Percentiles rank a stretch among this genome's conserved stretches.
These are phyloP conservation scores for Graphilbum sp. DNA, from an alignment of 2,329 filamentous ascomycete species.

Conservation along the genomic window DNA sequence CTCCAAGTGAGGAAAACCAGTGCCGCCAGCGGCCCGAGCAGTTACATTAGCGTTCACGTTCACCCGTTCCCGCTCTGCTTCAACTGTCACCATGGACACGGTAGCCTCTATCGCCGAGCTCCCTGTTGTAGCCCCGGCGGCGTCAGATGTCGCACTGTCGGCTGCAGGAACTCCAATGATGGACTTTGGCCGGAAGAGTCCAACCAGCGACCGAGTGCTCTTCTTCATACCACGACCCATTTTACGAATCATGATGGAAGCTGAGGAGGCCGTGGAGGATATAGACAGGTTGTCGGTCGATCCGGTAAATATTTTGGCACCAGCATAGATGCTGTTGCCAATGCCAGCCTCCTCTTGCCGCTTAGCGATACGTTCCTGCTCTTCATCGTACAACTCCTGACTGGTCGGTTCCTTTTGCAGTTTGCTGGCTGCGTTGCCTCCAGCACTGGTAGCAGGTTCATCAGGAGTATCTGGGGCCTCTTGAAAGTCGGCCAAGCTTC, in stretches of 20 bases:
- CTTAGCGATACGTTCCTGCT: conserved; percentile 80
- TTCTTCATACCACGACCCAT: conserved; percentile 99
- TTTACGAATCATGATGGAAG: conserved; percentile 89
- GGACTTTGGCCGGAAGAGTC: conserved; percentile 89
- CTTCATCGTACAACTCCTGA: conserved; percentile 59
- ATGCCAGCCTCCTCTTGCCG: conserved; percentile 86
- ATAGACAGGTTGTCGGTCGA: conserved; percentile 93
- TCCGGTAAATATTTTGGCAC: conserved; percentile 67
- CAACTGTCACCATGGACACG: conserved; percentile 89
- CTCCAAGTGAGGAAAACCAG: conserved; percentile 72
- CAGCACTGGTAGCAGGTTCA: conserved; percentile 14
- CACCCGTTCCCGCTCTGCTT: conserved; percentile 74
- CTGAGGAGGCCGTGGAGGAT: conserved; percentile 76
- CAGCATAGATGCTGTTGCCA: conserved; percentile 84
- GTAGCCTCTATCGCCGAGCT: conserved; percentile 38
- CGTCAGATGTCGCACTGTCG: conserved; percentile 45
- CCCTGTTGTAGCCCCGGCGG: background rate
- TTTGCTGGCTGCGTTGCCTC: conserved; percentile 24
- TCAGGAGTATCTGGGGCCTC: conserved; percentile 51
- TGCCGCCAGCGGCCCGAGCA: conserved; percentile 52
- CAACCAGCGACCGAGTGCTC: conserved; percentile 75
- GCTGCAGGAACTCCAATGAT: conserved; percentile 66
- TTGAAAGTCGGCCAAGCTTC: conserved; percentile 79
- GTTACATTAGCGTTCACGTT: conserved; percentile 59
- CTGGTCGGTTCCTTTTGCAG: conserved; percentile 48